Evolutionary conservation across 768 basidiomycete genomes (phyloP).

Genomic region (Lyophyllum shimeji): DNA sequence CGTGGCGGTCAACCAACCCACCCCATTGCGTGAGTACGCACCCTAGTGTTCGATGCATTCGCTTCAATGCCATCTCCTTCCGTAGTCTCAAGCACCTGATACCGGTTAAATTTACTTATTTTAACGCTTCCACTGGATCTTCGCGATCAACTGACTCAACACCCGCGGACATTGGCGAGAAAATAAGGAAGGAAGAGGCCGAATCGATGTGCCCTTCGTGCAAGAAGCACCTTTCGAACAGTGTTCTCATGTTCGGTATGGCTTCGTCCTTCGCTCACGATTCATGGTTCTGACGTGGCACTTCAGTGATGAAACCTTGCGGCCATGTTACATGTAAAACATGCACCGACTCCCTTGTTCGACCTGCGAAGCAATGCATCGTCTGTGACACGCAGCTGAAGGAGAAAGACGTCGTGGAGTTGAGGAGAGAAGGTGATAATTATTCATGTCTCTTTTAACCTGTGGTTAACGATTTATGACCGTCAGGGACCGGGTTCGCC

Average conservation of each 20-base stretch:
- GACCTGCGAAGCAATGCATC: conserved; percentile 77
- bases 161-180: conserved; percentile 34
- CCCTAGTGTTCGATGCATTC: neutral
- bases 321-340: conserved; percentile 91
- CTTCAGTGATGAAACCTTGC: conserved; percentile 78
- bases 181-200: conserved; percentile 49
- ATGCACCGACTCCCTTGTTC: conserved; percentile 86
- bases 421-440: conserved; percentile 81
- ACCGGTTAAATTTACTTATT: conserved; percentile 76
- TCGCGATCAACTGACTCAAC: conserved; percentile 38
- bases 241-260: conserved; percentile 66
- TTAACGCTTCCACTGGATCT: conserved; percentile 32
- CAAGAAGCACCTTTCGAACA: conserved; percentile 83
- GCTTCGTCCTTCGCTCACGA: conserved; percentile 9
- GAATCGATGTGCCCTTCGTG: conserved; percentile 86
- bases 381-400: conserved; percentile 73
- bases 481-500: conserved; percentile 85
- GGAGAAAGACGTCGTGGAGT: conserved; percentile 75
- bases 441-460: neutral
- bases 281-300: neutral
- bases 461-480: neutral
- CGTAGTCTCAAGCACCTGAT: conserved; percentile 78
- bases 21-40: conserved; percentile 61
- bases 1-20: conserved; percentile 80
- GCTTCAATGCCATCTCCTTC: conserved; percentile 6